Evolutionary conservation across 2,329 filamentous ascomycete genomes (phyloP).

Genomic region (Arthrobotrys sinensis): DNA sequence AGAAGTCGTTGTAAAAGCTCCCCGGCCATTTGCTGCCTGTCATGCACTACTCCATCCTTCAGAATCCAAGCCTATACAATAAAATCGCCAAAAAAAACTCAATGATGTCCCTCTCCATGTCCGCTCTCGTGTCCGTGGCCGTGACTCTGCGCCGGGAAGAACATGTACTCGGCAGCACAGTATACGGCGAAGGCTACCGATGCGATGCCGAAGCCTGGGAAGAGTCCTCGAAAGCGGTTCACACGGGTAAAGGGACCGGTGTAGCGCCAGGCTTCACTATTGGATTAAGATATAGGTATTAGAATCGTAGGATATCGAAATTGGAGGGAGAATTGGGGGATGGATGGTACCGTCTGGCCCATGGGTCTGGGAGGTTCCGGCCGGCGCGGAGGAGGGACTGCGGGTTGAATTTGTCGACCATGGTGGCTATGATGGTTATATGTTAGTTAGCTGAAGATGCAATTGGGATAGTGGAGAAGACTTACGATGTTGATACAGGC

Average conservation of each 20-base stretch:
- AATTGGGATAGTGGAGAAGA: not conserved
- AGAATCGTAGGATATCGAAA: conserved; percentile 1
- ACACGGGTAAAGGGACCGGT: conserved; percentile 86
- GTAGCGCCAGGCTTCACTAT: conserved; percentile 95
- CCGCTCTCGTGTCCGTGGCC: conserved; percentile 65
- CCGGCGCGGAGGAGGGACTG: conserved; percentile 60
- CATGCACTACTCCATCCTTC: not conserved
- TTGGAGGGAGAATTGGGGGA: not conserved
- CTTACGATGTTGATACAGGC: conserved; percentile 31
- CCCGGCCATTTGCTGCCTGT: too few species aligned
- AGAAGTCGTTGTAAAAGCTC: not conserved
- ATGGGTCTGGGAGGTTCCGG: conserved; percentile 56
- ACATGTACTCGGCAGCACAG: conserved; percentile 89
- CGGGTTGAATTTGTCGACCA: conserved; percentile 61
- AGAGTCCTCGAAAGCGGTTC: conserved; percentile 88
- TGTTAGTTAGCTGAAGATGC: conserved; percentile 15
- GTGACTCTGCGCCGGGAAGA: conserved; percentile 81
- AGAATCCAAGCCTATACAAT: not conserved
- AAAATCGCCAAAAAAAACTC: not conserved
- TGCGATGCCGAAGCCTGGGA: conserved; percentile 93
- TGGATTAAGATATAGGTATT: not conserved
- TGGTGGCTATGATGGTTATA: conserved; percentile 15
- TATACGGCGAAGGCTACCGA: conserved; percentile 92
- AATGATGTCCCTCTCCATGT: conserved; percentile 51
- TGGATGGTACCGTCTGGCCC: conserved; percentile 55